These are phyloP conservation scores for Malus sieversii DNA, from an alignment of 306 rosid species.

Conservation along the genomic window DNA sequence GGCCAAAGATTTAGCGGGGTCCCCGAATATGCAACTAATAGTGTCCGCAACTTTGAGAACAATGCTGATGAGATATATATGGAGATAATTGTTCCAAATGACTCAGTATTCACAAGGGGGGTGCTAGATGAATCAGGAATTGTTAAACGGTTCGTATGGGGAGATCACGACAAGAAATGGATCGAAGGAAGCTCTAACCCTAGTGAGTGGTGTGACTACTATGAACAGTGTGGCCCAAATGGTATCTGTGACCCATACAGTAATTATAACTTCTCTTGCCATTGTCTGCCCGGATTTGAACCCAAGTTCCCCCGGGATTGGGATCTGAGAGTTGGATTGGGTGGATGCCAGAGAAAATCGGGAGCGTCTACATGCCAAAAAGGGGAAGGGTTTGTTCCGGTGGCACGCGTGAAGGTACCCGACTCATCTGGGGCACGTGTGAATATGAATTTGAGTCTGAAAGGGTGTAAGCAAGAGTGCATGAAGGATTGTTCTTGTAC, in stretches of 20 bases:
- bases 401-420: constrained; percentile 19
- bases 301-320: constrained; percentile 25
- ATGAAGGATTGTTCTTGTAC: constrained; percentile 43
- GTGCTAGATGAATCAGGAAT: constrained; percentile 21
- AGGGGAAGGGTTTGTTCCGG: constrained; percentile 52
- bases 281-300: constrained; percentile 56
- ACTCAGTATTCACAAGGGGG: neutral
- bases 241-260: constrained; percentile 36
- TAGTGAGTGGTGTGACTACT: constrained; percentile 27
- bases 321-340: constrained; percentile 29
- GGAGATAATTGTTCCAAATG: neutral
- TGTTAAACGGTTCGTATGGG: constrained; percentile 21
- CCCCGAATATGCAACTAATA: too few species aligned
- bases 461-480: constrained; percentile 35
- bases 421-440: constrained; percentile 30
- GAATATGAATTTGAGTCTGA: constrained; percentile 8
- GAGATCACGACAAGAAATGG: constrained; percentile 22
- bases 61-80: neutral
- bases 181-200: constrained; percentile 30
- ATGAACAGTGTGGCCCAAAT: constrained; percentile 39
- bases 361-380: constrained; percentile 21
- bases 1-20: too few species aligned
- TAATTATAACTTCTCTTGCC: constrained; percentile 20
- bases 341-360: constrained; percentile 42
- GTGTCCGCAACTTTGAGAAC: neutral